Conservation (phyloP, 345 rosid species). For the Conringia planisiliqua region DNA sequence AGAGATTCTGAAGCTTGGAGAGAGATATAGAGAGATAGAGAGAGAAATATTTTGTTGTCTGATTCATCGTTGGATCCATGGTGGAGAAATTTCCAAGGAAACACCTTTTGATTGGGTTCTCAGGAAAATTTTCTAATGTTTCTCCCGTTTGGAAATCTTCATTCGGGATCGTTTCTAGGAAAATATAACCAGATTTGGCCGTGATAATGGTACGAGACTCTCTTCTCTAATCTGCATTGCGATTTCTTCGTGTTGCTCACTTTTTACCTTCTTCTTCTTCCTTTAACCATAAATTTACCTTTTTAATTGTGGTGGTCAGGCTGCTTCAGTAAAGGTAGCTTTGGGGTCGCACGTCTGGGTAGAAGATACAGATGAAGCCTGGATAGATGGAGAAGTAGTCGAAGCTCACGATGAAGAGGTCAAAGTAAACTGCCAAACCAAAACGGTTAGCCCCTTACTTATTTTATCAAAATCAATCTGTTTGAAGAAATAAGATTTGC, state of each 20-base stretch:
- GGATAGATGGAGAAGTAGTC: conserved; percentile 88
- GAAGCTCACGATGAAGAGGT: conserved; percentile 55
- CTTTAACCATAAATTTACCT: not conserved
- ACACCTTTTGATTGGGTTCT: conserved; percentile 12
- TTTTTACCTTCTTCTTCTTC: not conserved
- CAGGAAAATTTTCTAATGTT: conserved; percentile 6
- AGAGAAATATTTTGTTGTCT: not conserved
- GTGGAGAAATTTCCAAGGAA: conserved; percentile 16
- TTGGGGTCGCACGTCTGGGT: conserved; percentile 88
- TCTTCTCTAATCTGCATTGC: conserved; percentile 25
- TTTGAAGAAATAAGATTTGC: not conserved
- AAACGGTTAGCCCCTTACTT: conserved; percentile 48
- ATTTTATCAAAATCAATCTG: not conserved
- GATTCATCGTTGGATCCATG: conserved; percentile 23
- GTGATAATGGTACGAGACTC: conserved; percentile 24
- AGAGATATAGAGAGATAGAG: not conserved
- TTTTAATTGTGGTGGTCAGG: conserved; percentile 16
- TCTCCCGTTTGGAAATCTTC: conserved; percentile 15
- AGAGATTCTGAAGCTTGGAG: not conserved
- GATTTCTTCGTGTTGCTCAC: not conserved
- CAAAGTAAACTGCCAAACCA: conserved; percentile 58
- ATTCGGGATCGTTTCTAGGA: conserved; percentile 13
- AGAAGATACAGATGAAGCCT: conserved; percentile 75
- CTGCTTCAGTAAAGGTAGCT: conserved; percentile 44
- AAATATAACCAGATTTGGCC: conserved; percentile 10